phyloP scores from a whole-genome alignment of 768 basidiomycete species.

The Termitomyces sp. region DNA sequence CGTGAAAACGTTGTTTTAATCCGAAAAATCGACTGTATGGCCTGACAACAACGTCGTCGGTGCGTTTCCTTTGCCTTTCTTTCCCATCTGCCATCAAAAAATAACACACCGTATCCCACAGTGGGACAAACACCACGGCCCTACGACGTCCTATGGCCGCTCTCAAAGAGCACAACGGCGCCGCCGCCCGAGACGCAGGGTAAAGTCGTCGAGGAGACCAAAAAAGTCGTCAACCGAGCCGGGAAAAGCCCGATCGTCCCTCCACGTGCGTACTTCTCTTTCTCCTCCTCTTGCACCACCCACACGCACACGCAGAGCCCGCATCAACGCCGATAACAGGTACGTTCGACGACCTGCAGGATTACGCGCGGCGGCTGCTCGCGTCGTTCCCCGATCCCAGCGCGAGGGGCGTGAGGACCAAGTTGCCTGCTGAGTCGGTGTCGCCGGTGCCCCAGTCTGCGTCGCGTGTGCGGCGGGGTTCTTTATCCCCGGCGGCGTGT shows the following conservation, averaged over 20 bases:
- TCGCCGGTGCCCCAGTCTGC: slow-evolving; percentile 21
- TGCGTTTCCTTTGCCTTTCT: slow-evolving; percentile 30
- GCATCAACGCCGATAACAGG: slow-evolving; percentile 15
- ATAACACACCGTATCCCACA: slow-evolving; percentile 15
- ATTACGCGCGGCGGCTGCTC: slow-evolving; percentile 51
- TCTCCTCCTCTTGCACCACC: neutral
- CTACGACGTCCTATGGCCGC: slow-evolving; percentile 85
- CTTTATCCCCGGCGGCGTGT: slow-evolving; percentile 12
- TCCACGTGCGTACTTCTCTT: slow-evolving; percentile 18
- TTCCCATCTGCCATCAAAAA: no score
- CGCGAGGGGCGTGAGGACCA: slow-evolving; percentile 21
- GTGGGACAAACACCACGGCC: slow-evolving; percentile 53
- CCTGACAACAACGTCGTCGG: slow-evolving; percentile 84
- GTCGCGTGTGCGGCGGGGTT: neutral
- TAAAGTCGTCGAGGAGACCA: slow-evolving; percentile 31
- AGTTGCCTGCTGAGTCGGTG: slow-evolving; percentile 20
- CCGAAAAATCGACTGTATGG: no score
- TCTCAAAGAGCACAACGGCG: slow-evolving; percentile 35
- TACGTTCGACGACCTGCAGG: slow-evolving; percentile 42
- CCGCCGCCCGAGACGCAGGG: slow-evolving; percentile 30
- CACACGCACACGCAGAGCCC: neutral
- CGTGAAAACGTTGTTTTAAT: no score
- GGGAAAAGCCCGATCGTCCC: slow-evolving; percentile 15
- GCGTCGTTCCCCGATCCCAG: slow-evolving; percentile 34
- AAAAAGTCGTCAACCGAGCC: slow-evolving; percentile 10